These are phyloP conservation scores for Ophidiomyces ophidiicola DNA, from an alignment of 2,329 filamentous ascomycete genomes.

Conservation along the genomic window DNA sequence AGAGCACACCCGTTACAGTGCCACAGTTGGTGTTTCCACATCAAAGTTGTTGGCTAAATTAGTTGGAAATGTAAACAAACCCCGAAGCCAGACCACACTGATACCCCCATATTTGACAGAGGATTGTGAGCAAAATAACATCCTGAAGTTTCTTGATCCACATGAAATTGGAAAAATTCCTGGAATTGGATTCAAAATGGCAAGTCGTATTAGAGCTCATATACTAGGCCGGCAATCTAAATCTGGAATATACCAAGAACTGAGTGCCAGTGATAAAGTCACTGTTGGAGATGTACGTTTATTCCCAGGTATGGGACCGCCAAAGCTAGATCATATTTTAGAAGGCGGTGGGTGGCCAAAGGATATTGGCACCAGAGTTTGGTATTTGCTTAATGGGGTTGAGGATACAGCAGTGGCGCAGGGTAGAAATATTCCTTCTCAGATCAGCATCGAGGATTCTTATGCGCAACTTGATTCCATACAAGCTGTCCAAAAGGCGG, in stretches of 20 bases:
- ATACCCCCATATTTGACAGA: constrained; percentile 45
- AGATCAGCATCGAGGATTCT: constrained; percentile 92
- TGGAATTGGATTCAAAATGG: constrained; percentile 72
- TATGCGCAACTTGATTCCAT: constrained; percentile 60
- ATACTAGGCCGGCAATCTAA: constrained; percentile 38
- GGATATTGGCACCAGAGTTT: constrained; percentile 60
- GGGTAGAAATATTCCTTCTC: constrained; percentile 59
- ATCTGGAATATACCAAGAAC: constrained; percentile 23
- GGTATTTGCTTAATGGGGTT: constrained; percentile 68
- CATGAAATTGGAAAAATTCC: constrained; percentile 71
- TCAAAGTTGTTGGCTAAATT: constrained; percentile 81
- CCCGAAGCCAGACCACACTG: constrained; percentile 73
- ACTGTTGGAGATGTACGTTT: constrained; percentile 54
- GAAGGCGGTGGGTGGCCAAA: constrained; percentile 56
- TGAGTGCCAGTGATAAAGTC: constrained; percentile 41
- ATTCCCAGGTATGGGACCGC: constrained; percentile 50
- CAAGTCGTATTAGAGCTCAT: constrained; percentile 52
- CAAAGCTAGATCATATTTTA: constrained; percentile 55
- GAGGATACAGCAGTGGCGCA: constrained; percentile 63
- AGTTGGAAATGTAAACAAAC: constrained; percentile 72
- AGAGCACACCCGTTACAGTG: constrained; percentile 67
- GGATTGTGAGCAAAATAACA: constrained; percentile 34
- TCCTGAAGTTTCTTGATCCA: constrained; percentile 57
- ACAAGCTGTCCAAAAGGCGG: constrained; percentile 52
- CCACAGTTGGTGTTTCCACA: constrained; percentile 75